A percentile compares a stretch with the other conserved stretches of the same genome.
Conservation (phyloP, 2,329 filamentous ascomycete genomes). For the Pestalotiopsis sp. region DNA sequence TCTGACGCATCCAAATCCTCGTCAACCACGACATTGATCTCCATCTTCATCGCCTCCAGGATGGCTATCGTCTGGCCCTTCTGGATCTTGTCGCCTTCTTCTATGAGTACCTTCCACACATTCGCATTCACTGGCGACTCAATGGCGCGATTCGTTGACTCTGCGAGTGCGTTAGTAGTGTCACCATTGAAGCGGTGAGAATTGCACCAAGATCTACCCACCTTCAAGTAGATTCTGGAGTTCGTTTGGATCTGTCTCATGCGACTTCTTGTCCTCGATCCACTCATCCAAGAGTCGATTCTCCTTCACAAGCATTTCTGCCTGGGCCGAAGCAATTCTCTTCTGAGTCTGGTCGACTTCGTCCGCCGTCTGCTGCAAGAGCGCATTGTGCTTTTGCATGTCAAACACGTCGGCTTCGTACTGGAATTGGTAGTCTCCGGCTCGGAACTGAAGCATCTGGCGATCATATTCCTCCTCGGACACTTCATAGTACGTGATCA, state of each 20-base stretch:
- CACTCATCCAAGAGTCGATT: conserved; percentile 16
- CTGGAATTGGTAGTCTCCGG: conserved; percentile 54
- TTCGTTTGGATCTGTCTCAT: conserved; percentile 48
- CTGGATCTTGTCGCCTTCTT: conserved; percentile 42
- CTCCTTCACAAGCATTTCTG: conserved; percentile 7
- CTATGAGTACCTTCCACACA: conserved; percentile 54
- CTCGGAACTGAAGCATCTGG: conserved; percentile 48
- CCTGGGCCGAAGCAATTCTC: conserved; percentile 23
- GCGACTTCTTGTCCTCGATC: conserved; percentile 13
- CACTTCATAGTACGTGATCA: conserved; percentile 57
- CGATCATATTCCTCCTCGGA: conserved; percentile 52
- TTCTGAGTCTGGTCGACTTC: conserved; percentile 49
- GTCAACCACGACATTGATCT: conserved; percentile 43
- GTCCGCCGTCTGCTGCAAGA: conserved; percentile 46
- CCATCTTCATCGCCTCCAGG: conserved; percentile 62
- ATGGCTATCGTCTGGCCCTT: conserved; percentile 46
- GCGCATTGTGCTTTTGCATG: conserved; percentile 55
- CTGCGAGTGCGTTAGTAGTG: neutral
- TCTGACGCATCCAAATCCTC: conserved; percentile 17
- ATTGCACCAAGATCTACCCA: conserved; percentile 22
- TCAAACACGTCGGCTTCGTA: conserved; percentile 54
- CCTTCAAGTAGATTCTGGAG: conserved; percentile 51
- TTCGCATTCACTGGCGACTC: conserved; percentile 50
- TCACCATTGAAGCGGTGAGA: neutral
- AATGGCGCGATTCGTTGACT: conserved; percentile 28